Base-by-base conservation (phyloP, 768 basidiomycete species). In the Termitomyces sp. region DNA sequence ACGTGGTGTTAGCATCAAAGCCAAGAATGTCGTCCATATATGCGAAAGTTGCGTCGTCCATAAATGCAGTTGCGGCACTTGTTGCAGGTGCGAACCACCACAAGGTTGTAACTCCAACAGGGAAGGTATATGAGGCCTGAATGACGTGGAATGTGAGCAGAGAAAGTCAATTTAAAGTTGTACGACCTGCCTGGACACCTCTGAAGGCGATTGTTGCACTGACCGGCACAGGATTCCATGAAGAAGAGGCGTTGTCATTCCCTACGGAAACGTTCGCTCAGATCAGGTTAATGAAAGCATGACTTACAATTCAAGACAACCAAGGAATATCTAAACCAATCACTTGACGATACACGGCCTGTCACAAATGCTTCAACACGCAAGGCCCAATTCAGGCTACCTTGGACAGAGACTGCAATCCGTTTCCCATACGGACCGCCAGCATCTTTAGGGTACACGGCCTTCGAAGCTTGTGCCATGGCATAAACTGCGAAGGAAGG, bases 401-500 rank as follows among this genome's bases (percentile, higher is more conserved):
- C 89, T 6, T 78, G 79, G 1, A 91, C 82, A 41, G 77, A 77
- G 16, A 86, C 83, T 3, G 82, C 86, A 47, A 91, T 84, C 14
- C 89, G 80, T 64, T 87, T 77, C 18, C 84, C 89, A 66, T 77
- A 89, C 1, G 87, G 85, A 1, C 89, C 89, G 1, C 82, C 84
- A 0, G 66, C 64, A 53, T 92, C 89, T 50, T 83, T 82, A 0
- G 89, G 89, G 23, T 88, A 75, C 55, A 87, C 79, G 2, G 88
- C 89, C 69, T 88, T 88, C 26, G 86, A 87, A 3, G 84, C 85
- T 55, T 91, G 88, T 1, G 86, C 87, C 83, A 91, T 86, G 0
- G 84, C 71, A 59, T 88, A 90, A 71, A 86, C 84, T 86, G 57
- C 28, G 26, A 9, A 12, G 23, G 33, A 33, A 26, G 30, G 35